A percentile compares a stretch with the other conserved stretches of the same genome.
phyloP scores from a whole-genome alignment of 2,329 filamentous ascomycete genomes.

The Verticillium dahliae region DNA sequence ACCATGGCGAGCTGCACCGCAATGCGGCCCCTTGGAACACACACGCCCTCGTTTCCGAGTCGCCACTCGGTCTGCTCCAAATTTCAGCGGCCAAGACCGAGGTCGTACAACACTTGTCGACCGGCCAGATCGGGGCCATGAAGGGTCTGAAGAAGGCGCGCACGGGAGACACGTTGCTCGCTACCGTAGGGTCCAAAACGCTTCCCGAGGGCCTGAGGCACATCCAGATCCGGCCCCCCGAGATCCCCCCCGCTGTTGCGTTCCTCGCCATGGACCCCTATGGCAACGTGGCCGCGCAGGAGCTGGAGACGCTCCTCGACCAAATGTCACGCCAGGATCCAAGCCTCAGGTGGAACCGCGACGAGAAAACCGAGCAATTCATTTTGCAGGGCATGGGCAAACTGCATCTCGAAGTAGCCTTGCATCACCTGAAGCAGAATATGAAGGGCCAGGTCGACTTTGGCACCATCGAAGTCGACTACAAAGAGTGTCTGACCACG shows the following conservation, averaged over 20 bases:
- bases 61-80: slow-evolving; percentile 73
- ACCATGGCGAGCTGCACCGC: slow-evolving; percentile 72
- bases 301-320: slow-evolving; percentile 67
- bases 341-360: slow-evolving; percentile 75
- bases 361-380: slow-evolving; percentile 89
- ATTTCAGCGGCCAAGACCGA: slow-evolving; percentile 86
- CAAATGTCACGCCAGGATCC: slow-evolving; percentile 87
- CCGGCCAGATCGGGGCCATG: slow-evolving; percentile 91
- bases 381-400: slow-evolving; percentile 95
- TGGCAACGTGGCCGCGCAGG: slow-evolving; percentile 71
- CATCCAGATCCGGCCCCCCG: slow-evolving; percentile 79
- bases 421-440: slow-evolving; percentile 80
- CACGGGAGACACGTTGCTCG: slow-evolving; percentile 86
- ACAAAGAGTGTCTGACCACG: slow-evolving; percentile 71
- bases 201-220: slow-evolving; percentile 64
- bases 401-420: slow-evolving; percentile 87
- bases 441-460: slow-evolving; percentile 83
- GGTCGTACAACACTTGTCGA: slow-evolving; percentile 71
- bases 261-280: slow-evolving; percentile 89
- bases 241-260: slow-evolving; percentile 88
- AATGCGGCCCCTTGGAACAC: slow-evolving; percentile 82
- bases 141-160: slow-evolving; percentile 84
- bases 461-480: slow-evolving; percentile 90
- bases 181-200: slow-evolving; percentile 55
- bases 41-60: slow-evolving; percentile 71